Evolutionary conservation across 176 grass and related monocot species (phyloP).

Genomic region (Oropetium thomaeum): DNA sequence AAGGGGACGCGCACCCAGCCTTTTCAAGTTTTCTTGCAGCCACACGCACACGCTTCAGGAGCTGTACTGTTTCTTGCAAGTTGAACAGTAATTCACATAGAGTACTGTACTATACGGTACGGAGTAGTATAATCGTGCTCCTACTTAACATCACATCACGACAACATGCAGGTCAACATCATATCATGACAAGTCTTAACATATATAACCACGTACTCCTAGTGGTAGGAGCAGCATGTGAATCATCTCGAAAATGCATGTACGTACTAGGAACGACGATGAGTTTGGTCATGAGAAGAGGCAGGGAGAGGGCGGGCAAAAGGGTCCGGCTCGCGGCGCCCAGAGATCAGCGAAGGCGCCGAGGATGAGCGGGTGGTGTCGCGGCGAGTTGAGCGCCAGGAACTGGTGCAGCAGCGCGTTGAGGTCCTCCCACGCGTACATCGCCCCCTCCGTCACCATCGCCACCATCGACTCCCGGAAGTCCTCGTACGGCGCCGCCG

Average conservation of each 20-base stretch:
- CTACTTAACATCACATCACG: no score
- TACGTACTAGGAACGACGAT: neutral
- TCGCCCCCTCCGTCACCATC: conserved; percentile 93
- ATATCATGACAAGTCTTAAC: no score
- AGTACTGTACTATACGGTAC: no score
- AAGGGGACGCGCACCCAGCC: neutral
- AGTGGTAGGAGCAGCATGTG: no score
- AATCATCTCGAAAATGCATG: no score
- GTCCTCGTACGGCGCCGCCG: conserved; percentile 65
- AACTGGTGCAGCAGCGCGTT: conserved; percentile 75
- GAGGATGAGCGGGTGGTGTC: conserved; percentile 81
- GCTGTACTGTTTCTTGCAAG: no score
- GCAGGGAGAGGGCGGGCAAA: conserved; percentile 59
- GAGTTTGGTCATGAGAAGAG: conserved; percentile 15
- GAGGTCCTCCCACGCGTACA: conserved; percentile 96
- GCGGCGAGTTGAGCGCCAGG: conserved; percentile 77
- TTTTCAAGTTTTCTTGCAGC: neutral
- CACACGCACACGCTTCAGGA: neutral
- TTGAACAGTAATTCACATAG: no score
- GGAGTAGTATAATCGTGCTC: no score
- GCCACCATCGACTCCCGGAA: conserved; percentile 86
- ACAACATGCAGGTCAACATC: no score
- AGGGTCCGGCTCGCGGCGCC: conserved; percentile 39
- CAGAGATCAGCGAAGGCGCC: conserved; percentile 84
- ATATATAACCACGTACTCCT: no score